Conservation (phyloP, 2,329 filamentous ascomycete species). For the Akanthomyces dipterigenus region DNA sequence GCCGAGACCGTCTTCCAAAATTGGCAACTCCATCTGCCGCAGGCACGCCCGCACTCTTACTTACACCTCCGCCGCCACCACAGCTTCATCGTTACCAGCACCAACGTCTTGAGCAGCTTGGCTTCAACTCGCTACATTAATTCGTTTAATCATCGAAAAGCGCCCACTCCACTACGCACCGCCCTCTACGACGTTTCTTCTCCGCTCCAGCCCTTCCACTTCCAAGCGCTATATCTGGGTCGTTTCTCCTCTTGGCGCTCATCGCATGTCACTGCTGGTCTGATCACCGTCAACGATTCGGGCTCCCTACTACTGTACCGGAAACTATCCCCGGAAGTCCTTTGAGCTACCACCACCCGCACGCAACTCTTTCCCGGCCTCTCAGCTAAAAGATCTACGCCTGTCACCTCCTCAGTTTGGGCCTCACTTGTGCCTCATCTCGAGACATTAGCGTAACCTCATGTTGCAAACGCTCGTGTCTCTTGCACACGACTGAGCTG, state of each 20-base stretch:
- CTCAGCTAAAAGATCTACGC: background rate
- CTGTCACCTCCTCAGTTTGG: background rate
- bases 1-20: constrained; percentile 3
- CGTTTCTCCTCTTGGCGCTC: background rate
- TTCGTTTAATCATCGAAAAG: background rate
- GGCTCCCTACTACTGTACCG: background rate
- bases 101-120: background rate
- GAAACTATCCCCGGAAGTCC: background rate
- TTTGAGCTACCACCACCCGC: background rate
- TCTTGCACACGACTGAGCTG: background rate
- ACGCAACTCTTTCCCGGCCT: background rate
- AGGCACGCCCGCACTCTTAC: background rate
- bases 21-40: constrained; percentile 5
- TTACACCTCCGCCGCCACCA: background rate
- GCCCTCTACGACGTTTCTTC: background rate
- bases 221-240: background rate
- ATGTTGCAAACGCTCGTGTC: constrained; percentile 10
- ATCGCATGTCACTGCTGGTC: constrained; percentile 7
- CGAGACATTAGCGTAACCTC: constrained; percentile 2
- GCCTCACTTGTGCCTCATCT: constrained; percentile 9
- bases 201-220: constrained; percentile 1
- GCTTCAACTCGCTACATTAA: background rate
- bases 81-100: background rate
- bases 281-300: background rate
- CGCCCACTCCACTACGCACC: background rate